Evolutionary conservation across 495 filamentous ascomycete species (phyloP).

Genomic region (Penicillium maclennaniae): DNA sequence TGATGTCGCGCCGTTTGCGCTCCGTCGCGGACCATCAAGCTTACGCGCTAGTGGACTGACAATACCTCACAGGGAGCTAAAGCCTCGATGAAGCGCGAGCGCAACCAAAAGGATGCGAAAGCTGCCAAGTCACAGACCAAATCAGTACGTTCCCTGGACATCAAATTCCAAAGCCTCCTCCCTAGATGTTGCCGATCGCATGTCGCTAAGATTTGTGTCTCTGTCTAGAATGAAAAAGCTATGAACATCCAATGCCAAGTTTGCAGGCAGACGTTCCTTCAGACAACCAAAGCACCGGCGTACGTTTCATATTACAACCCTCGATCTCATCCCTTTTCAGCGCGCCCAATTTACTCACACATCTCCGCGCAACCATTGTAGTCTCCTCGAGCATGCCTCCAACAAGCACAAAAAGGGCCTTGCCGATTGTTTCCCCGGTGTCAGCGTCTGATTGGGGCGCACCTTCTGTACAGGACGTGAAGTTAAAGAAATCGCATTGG

Average conservation of each 20-base stretch:
- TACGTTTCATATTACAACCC: conserved; percentile 8
- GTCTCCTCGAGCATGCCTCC: conserved; percentile 28
- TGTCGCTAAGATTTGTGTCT: not conserved
- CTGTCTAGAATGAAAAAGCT: conserved; percentile 25
- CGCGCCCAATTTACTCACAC: conserved; percentile 4
- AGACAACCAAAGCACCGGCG: conserved; percentile 31
- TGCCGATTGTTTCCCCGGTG: conserved; percentile 25
- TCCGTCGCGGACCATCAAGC: not conserved
- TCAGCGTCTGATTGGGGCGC: conserved; percentile 6
- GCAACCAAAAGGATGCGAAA: conserved; percentile 20
- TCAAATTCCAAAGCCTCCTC: not conserved
- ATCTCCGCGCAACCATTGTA: not conserved
- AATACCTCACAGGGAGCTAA: conserved; percentile 25
- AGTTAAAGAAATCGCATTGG: not conserved
- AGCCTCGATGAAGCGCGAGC: conserved; percentile 27
- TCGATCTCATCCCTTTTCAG: not conserved
- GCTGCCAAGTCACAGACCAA: conserved; percentile 25
- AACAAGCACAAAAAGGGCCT: conserved; percentile 30
- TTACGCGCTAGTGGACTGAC: conserved; percentile 9
- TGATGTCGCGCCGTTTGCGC: not conserved
- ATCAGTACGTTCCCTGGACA: conserved; percentile 11
- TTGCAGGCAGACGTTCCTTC: conserved; percentile 28
- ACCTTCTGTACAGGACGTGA: not conserved
- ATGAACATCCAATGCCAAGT: conserved; percentile 26
- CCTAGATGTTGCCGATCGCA: not conserved